phyloP scores from a whole-genome alignment of 78 protist species.

The Chrysochromulina tobinii region DNA sequence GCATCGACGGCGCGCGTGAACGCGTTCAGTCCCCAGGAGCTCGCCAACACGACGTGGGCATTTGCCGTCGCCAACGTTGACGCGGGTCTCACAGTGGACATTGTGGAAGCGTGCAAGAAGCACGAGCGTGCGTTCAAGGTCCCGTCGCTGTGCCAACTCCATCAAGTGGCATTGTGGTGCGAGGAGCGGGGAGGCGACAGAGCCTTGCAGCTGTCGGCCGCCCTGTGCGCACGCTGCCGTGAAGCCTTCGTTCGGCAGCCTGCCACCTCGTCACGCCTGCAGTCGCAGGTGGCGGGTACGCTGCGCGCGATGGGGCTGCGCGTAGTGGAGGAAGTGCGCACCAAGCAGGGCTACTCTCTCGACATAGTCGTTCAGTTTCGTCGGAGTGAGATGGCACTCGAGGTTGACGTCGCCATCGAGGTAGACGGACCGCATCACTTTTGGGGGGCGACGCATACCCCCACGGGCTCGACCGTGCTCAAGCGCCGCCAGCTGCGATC shows the following conservation, averaged over 20 bases:
- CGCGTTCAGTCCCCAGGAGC: not conserved
- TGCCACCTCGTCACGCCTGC: no score
- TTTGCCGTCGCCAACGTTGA: not conserved
- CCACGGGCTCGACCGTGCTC: not conserved
- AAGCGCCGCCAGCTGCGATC: conserved; percentile 14
- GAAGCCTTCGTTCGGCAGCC: no score
- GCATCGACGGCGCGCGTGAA: not conserved
- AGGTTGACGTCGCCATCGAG: not conserved
- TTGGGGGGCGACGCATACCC: not conserved
- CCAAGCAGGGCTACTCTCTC: no score
- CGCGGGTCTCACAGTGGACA: no score
- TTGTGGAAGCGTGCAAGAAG: not conserved
- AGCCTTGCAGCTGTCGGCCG: no score
- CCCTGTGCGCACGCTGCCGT: no score
- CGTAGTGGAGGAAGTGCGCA: no score
- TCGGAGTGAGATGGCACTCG: no score
- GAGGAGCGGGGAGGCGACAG: not conserved
- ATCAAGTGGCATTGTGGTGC: not conserved
- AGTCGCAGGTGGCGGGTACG: no score
- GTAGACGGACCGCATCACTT: not conserved
- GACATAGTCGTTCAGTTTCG: no score
- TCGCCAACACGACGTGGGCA: not conserved
- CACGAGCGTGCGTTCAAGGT: not conserved
- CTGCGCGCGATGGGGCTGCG: no score
- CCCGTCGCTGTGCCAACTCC: not conserved